These are phyloP conservation scores for Quercus gilva DNA, from an alignment of 306 rosid species.

Conservation along the genomic window DNA sequence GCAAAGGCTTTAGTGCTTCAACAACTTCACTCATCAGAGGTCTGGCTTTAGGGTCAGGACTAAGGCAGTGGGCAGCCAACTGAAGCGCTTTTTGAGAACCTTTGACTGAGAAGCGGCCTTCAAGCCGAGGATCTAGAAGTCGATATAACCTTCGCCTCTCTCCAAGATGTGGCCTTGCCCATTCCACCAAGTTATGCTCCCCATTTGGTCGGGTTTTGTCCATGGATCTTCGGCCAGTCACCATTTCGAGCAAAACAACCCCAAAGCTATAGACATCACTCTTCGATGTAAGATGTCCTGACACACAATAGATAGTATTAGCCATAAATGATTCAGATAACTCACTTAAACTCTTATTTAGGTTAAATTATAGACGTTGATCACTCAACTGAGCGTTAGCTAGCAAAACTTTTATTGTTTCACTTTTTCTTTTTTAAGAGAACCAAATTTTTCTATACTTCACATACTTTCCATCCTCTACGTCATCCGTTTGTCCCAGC, in stretches of 20 bases:
- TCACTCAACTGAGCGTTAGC: not conserved
- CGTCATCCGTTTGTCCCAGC: not conserved
- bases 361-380: not conserved
- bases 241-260: conserved; percentile 60
- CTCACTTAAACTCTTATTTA: not conserved
- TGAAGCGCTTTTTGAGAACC: conserved; percentile 34
- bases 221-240: conserved; percentile 53
- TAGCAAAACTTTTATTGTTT: not conserved
- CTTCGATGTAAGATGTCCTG: conserved; percentile 60
- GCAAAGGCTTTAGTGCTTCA: conserved; percentile 23
- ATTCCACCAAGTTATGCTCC: conserved; percentile 50
- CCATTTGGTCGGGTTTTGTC: conserved; percentile 22
- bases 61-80: conserved; percentile 43
- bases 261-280: conserved; percentile 78
- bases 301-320: conserved; percentile 6
- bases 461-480: no score
- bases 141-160: conserved; percentile 17
- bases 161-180: conserved; percentile 38
- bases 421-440: not conserved
- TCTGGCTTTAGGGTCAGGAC: conserved; percentile 37
- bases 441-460: no score
- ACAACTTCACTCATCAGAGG: conserved; percentile 69
- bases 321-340: not conserved
- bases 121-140: conserved; percentile 51
- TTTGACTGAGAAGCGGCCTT: conserved; percentile 41